Conservation (phyloP, 1,139 yeast species). For the Pichia sp. region DNA sequence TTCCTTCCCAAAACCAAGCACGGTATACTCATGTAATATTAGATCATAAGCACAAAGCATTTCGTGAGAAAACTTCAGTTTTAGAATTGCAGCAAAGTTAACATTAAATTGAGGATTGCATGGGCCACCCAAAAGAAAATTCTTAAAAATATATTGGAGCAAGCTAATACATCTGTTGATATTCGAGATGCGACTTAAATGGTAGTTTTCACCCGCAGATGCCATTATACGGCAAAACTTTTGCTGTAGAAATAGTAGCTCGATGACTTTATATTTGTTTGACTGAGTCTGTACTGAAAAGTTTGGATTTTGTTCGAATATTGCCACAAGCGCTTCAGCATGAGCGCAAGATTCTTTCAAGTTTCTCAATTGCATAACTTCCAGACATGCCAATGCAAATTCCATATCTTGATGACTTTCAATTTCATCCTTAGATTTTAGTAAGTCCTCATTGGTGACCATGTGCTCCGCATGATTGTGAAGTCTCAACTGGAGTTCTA, state of each 20-base stretch:
- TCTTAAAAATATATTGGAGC: constrained; percentile 36
- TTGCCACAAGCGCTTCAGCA: no score
- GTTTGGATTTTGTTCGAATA: no score
- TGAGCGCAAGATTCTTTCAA: no score
- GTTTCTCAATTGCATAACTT: no score
- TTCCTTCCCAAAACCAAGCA: constrained; percentile 50
- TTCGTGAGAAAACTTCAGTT: constrained; percentile 25
- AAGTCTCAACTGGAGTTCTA: no score
- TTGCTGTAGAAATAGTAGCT: constrained; percentile 32
- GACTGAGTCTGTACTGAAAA: constrained; percentile 17
- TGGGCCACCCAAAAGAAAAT: constrained; percentile 23
- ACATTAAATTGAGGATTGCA: constrained; percentile 6
- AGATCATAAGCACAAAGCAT: constrained; percentile 32
- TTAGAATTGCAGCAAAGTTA: constrained; percentile 30
- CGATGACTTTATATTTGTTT: constrained; percentile 27
- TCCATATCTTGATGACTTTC: no score
- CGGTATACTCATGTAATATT: constrained; percentile 33
- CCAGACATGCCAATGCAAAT: no score
- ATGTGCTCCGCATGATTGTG: no score
- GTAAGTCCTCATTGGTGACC: no score
- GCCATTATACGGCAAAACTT: constrained; percentile 32
- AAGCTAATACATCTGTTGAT: constrained; percentile 36
- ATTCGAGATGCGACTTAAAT: constrained; percentile 26
- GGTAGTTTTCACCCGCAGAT: constrained; percentile 17
- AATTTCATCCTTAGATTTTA: no score